These are phyloP conservation scores for Leccinum boreale DNA, from an alignment of 768 basidiomycete genomes.

Conservation along the genomic window DNA sequence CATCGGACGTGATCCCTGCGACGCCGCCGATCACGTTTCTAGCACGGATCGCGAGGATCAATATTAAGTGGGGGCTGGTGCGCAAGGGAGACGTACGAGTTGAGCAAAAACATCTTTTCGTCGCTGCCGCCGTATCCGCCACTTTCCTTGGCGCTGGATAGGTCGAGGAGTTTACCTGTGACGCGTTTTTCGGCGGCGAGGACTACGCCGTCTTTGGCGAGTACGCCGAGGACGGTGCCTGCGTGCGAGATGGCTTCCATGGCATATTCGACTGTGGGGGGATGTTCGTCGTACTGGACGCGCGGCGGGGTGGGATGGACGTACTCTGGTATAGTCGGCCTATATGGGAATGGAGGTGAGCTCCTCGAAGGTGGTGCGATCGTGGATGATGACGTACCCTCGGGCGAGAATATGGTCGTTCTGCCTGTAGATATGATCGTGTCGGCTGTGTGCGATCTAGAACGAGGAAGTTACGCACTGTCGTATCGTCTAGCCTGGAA, in stretches of 20 bases:
- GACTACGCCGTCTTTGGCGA: conserved; percentile 88
- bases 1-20: conserved; percentile 94
- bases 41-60: neutral
- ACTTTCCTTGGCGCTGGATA: conserved; percentile 79
- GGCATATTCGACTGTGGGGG: conserved; percentile 87
- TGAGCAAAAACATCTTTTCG: conserved; percentile 96
- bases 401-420: conserved; percentile 99
- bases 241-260: conserved; percentile 99
- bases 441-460: conserved; percentile 15
- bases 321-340: conserved; percentile 96
- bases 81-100: conserved; percentile 55
- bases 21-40: conserved; percentile 93
- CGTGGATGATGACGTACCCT: conserved; percentile 54
- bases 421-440: conserved; percentile 53
- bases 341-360: conserved; percentile 40
- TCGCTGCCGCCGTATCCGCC: conserved; percentile 88
- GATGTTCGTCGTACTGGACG: conserved; percentile 3
- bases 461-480: conserved; percentile 54
- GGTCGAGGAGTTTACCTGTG: conserved; percentile 94
- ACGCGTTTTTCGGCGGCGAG: conserved; percentile 97
- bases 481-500: conserved; percentile 88
- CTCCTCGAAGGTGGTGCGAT: conserved; percentile 2
- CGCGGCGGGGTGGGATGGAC: conserved; percentile 21
- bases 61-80: neutral
- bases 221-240: conserved; percentile 88